Evolutionary conservation across 2,329 filamentous ascomycete species (phyloP).

Genomic region (Chrysosporium queenslandicum): DNA sequence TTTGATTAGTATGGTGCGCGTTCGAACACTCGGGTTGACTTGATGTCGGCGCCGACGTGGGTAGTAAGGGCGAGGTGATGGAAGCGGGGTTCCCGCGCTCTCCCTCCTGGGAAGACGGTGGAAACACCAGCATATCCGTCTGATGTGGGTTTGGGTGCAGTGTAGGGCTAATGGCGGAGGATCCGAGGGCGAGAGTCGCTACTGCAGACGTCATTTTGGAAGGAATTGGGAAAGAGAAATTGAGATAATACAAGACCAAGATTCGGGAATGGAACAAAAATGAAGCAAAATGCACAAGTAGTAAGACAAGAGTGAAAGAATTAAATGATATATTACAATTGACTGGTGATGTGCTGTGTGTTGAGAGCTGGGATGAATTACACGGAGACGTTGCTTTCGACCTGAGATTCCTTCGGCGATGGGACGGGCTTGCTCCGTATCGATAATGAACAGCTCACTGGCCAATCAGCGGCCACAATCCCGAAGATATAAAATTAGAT

Average conservation of each 20-base stretch:
- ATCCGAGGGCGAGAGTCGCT: conserved; percentile 50
- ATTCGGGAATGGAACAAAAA: no score
- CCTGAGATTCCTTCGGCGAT: neutral
- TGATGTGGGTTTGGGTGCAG: conserved; percentile 40
- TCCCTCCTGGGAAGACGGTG: conserved; percentile 36
- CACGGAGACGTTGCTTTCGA: neutral
- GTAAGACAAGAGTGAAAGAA: conserved; percentile 1
- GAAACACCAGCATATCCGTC: conserved; percentile 30
- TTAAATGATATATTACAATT: neutral
- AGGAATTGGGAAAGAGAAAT: neutral
- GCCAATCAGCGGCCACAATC: neutral
- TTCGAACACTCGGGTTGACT: conserved; percentile 41
- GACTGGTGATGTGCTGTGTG: neutral
- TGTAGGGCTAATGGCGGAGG: conserved; percentile 46
- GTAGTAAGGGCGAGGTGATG: conserved; percentile 37
- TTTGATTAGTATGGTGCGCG: conserved; percentile 26
- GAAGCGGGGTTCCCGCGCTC: conserved; percentile 40
- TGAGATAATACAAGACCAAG: neutral
- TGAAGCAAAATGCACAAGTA: neutral
- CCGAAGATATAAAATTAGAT: neutral
- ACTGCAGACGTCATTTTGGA: conserved; percentile 44
- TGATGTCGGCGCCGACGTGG: conserved; percentile 46
- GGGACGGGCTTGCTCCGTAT: neutral
- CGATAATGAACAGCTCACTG: neutral
- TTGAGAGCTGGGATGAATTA: neutral